Evolutionary conservation across 1,284 basidiomycete genomes (phyloP).

Genomic region (Cutaneotrichosporon sp.): DNA sequence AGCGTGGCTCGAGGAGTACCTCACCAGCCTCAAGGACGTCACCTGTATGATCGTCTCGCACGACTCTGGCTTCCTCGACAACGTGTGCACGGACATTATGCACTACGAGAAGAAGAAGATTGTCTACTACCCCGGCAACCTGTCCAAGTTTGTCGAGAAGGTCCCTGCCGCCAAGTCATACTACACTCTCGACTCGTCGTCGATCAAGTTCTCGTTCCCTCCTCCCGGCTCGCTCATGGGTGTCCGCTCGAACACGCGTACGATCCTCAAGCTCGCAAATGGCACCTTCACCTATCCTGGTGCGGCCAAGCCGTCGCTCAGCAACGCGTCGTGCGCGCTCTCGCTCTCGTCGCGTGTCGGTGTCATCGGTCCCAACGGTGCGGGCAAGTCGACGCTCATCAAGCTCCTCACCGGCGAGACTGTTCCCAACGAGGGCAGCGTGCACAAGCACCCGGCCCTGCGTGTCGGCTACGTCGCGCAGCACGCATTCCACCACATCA

Average conservation of each 20-base stretch:
- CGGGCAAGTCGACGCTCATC: conserved; percentile 97
- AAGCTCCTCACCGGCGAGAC: conserved; percentile 97
- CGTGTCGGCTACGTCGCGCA: conserved; percentile 98
- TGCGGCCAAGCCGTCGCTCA: conserved; percentile 73
- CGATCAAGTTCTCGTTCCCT: conserved; percentile 95
- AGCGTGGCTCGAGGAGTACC: conserved; percentile 89
- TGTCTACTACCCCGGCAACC: conserved; percentile 91
- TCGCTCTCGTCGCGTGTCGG: conserved; percentile 91
- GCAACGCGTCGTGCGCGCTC: conserved; percentile 86
- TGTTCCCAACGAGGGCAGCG: conserved; percentile 84
- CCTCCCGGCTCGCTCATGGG: conserved; percentile 96
- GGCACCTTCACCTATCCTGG: conserved; percentile 97
- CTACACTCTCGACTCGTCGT: conserved; percentile 92
- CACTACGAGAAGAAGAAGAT: conserved; percentile 98
- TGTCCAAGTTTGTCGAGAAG: conserved; percentile 84
- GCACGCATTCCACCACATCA: conserved; percentile 95
- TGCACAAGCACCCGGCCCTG: conserved; percentile 93
- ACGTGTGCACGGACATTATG: conserved; percentile 93
- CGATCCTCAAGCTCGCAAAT: conserved; percentile 88
- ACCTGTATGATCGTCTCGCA: conserved; percentile 96
- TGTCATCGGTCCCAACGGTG: conserved; percentile 93
- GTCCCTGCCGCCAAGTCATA: conserved; percentile 96
- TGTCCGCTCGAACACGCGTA: conserved; percentile 92
- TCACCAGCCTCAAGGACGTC: conserved; percentile 73
- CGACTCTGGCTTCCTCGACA: conserved; percentile 96